Base-by-base conservation (phyloP, 208 protist genomes). In the Vickermania ingenoplastis region DNA sequence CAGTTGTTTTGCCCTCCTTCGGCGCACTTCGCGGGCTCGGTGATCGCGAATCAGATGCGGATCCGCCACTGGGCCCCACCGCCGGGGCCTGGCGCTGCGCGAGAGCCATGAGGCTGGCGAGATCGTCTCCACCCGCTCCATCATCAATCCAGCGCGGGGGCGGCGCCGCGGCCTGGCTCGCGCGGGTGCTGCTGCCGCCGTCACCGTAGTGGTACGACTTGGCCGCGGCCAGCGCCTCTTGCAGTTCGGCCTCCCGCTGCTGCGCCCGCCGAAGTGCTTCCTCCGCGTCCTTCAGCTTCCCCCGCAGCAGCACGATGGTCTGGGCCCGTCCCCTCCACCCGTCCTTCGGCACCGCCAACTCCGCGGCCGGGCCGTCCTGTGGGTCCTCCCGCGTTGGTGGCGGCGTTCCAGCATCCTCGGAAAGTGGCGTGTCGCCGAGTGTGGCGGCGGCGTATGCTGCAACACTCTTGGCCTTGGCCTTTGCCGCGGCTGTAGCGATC, bases 261-360 rank as follows among this genome's bases (percentile, higher is more conserved):
- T 17, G 7, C 36, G 36, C 36, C 17, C 17, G 36, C 11, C 36
- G 36, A 7, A 45, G 36, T 1, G 55, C 53, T 1, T 81, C 72
- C 53, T 89, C 71, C 24, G 76, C 28, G 41, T 89, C 81, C 58
- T 89, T 89, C 30, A 89, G 59, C 55, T 77, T 80, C 25, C 72
- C 61, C 65, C 78, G 77, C 31, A 92, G 67, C 57, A 92, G 60
- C 14, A 78, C 70, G 41, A 92, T 85, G 50, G 86, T 77, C 68
- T 86, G 76, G 1, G 81, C 85, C 14, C 85, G 69, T 25, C 85
- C 82, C 1, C 67, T 59, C 82, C 85, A 92, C 7, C 78, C 81
- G 1, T 45, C 59, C 51, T 45, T 5, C 17, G 4, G 13, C 17
- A 30, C 17, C 31, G 31, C 17, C 29, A 23, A 31, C 41, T 2